phyloP scores from a whole-genome alignment of 805 yeast genomes.

The Saccharomyces jurei region DNA sequence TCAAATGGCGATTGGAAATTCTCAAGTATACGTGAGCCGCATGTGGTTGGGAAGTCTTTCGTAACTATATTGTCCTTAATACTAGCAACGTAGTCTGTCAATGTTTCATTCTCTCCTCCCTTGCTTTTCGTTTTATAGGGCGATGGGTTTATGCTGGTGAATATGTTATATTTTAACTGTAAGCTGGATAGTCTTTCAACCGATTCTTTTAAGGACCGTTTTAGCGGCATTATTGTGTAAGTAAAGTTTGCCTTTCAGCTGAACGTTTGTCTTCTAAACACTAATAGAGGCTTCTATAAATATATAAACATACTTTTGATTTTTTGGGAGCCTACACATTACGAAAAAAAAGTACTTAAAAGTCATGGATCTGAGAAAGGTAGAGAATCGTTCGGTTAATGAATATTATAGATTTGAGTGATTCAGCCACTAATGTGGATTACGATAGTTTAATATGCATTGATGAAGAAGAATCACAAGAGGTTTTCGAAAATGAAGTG shows the following conservation, averaged over 20 bases:
- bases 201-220: slow-evolving; percentile 7
- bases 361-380: not conserved
- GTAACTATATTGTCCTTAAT: slow-evolving; percentile 81
- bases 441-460: not conserved
- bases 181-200: slow-evolving; percentile 11
- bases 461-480: not conserved
- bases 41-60: slow-evolving; percentile 57
- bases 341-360: not conserved
- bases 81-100: slow-evolving; percentile 36
- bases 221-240: slow-evolving; percentile 4
- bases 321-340: not conserved
- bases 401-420: not conserved
- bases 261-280: not conserved
- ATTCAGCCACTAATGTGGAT: not conserved
- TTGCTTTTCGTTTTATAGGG: slow-evolving; percentile 7
- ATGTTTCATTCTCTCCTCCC: slow-evolving; percentile 6
- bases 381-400: not conserved
- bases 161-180: slow-evolving; percentile 33
- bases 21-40: slow-evolving; percentile 59
- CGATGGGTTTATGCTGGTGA: slow-evolving; percentile 33
- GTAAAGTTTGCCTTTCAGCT: not conserved
- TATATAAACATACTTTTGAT: not conserved
- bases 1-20: slow-evolving; percentile 68
- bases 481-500: not conserved
- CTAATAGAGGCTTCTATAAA: not conserved